Base-by-base conservation (phyloP, 441 rosid genomes). In the Croton setiger region DNA sequence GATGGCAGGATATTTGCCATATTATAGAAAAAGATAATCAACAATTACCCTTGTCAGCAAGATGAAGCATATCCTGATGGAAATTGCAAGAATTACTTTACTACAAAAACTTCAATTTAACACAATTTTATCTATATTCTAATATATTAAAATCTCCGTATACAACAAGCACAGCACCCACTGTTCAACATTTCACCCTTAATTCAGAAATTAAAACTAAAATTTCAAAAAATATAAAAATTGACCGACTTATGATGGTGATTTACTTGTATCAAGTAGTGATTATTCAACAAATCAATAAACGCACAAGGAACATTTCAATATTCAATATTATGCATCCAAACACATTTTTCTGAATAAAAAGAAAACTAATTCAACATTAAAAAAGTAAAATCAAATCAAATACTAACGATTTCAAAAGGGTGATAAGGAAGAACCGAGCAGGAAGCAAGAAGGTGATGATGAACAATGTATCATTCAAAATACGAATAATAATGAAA, bases 1-100 rank as follows among this genome's bases (percentile, higher is more conserved):
- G 84, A 81, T 23, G 79, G 72, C 66, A 76, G 75, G 72, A 78
- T 78, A 71, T 82, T 47, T 33, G 88, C 84, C 97, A 90, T 88
- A n/a, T 47, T 14, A 56, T 20, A 54, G 66, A 74, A 23, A 66
- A 37, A 60, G 62, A 73, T 17, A 44, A 68, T 21, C 15, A 56
- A 68, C 58, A 55, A 9, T 66, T 69, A 62, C 8, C 70, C 71
- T 67, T 53, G 64, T 20, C 21, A 64, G 33, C 49, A 36, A 37
- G 47, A 13, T 49, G 55, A 60, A 45, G 43, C 43, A 39, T 39
- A 31, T 54, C 78, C 76, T 79, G 79, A 51, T 61, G 20, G 35
- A 68, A 66, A 62, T 6, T 33, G 54, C 51, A 62, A 43, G 63
- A 67, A 41, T 53, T 12, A 55, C 60, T 55, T n/a, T n/a, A 55